Evolutionary conservation across 768 basidiomycete genomes (phyloP), one percentile per base, ranked within the genome.

Genomic region (Tulasnella calospora): DNA sequence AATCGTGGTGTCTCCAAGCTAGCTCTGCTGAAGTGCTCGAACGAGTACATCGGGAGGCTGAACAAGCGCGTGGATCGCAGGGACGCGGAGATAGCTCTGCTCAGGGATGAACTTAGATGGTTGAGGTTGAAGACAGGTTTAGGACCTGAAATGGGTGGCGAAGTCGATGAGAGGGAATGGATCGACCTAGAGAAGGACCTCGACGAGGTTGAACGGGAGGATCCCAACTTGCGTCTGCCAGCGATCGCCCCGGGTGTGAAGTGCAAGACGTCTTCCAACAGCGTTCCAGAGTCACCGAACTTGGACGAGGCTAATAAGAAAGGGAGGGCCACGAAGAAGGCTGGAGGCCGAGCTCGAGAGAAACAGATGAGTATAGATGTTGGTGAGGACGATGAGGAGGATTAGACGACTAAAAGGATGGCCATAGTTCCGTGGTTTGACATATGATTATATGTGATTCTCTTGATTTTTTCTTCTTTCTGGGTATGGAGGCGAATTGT

Each of bases 1-100:
- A 98, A 98, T 84, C 92, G 96, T 82, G 92, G 91, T 21, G 95
- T 98, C 71, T 95, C 94, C 87, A 98, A 98, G 87, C 86, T 98
- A 78, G 96, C 97, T 84, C 86, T 98, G 47, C 84, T 98, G 77
- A 90, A 94, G 79, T 96, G 94, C 82, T 94, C 93, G 46, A 98
- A 98, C 83, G 93, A 95, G 83, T 96, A 88, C 83, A 92, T 98
- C 80, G 87, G 91, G 80, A 85, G 89, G 80, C 87, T 98, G 81
- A 92, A 92, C 79, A 91, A 86, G 23, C 89, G 93, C 40, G 89
- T 96, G 72, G 92, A 93, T 76, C 87, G 93, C 82, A 85, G 96
- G 80, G 94, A 98, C 82, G 88, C 87, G 70, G 94, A 95, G 85
- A 92, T 97, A 81, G 86, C 83, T 78, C 85, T 81, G 82, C 83